Conservation (phyloP, 371 early-diverging fungal species). For the Saksenaea vasiformis region DNA sequence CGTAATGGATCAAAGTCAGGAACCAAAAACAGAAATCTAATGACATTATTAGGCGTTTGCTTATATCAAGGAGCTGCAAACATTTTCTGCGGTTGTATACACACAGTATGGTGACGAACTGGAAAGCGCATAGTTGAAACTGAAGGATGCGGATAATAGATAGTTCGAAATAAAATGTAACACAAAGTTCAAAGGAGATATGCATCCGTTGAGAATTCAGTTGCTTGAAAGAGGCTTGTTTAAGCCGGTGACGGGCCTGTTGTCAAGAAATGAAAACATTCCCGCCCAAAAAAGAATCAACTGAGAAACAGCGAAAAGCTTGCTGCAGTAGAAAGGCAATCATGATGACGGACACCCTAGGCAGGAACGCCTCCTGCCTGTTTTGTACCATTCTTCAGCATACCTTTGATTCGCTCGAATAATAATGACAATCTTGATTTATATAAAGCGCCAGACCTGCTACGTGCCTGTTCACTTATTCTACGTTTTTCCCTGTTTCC, state of each 20-base stretch:
- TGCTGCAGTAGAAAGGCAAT: background rate
- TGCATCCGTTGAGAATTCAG: background rate
- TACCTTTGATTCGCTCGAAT: background rate
- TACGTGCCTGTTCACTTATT: background rate
- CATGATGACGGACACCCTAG: background rate
- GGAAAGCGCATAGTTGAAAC: background rate
- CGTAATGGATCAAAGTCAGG: conserved; percentile 29
- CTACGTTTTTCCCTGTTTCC: background rate
- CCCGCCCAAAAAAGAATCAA: background rate
- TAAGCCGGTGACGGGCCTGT: background rate
- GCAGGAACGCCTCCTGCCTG: background rate
- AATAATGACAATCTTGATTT: background rate
- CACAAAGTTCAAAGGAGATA: background rate
- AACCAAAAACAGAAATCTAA: background rate
- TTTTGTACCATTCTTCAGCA: conserved; percentile 1
- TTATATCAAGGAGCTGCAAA: conserved; percentile 72
- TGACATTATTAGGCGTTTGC: conserved; percentile 49
- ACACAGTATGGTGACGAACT: conserved; percentile 60
- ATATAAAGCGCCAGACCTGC: background rate
- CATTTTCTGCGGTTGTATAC: conserved; percentile 74
- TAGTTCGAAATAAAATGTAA: background rate
- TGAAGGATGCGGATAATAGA: background rate
- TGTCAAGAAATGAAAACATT: conserved; percentile 1
- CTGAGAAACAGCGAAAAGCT: background rate
- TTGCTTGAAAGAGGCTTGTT: background rate